Evolutionary conservation across 2,329 filamentous ascomycete species (phyloP).

Genomic region (Ophiostoma piceae): DNA sequence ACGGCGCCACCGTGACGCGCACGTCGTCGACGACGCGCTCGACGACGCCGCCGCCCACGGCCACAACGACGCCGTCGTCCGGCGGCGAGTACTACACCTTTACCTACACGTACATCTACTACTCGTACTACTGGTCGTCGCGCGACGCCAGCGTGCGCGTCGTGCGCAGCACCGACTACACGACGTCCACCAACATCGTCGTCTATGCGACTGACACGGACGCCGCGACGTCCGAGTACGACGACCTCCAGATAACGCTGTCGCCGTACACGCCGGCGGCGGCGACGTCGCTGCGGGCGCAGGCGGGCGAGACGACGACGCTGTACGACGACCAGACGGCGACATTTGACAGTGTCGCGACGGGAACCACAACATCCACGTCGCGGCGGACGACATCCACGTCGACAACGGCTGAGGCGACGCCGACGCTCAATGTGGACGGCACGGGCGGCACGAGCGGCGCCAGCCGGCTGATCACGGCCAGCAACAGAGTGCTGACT

Average conservation of each 20-base stretch:
- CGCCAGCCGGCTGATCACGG: not conserved
- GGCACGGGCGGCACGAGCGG: not conserved
- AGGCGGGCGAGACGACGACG: not conserved
- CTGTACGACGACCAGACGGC: not conserved
- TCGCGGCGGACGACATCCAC: not conserved
- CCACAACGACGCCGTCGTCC: not conserved
- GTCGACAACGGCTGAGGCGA: not conserved
- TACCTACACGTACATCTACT: conserved; percentile 30
- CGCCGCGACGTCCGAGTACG: not conserved
- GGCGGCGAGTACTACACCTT: conserved; percentile 28
- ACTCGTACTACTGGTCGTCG: conserved; percentile 29
- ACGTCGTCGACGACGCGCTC: conserved; percentile 23
- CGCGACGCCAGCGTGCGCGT: conserved; percentile 20
- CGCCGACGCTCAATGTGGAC: not conserved
- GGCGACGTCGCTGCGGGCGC: not conserved
- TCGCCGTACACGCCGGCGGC: not conserved
- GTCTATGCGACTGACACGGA: not conserved
- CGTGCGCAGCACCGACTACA: not conserved
- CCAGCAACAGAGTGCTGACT: not conserved
- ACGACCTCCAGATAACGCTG: not conserved
- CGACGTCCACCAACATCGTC: not conserved
- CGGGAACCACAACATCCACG: not conserved
- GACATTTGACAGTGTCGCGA: not conserved
- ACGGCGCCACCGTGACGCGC: conserved; percentile 9
- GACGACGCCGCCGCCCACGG: conserved; percentile 22